Evolutionary conservation across 140 eudicot species (phyloP), one percentile per base, ranked within the genome.

Genomic region (Cichorium intybus): DNA sequence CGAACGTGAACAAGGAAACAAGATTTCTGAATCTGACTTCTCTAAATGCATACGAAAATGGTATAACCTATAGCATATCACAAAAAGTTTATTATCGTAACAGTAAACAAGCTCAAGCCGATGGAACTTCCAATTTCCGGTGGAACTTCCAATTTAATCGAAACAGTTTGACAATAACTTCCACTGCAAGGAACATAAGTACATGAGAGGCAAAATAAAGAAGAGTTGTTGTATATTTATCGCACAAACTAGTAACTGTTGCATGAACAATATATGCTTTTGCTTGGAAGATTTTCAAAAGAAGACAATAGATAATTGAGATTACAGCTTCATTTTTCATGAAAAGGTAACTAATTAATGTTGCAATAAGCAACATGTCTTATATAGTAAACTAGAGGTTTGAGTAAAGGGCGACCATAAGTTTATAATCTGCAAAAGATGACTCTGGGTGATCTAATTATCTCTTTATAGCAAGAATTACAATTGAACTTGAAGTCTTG

Each of bases 1-100:
- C 43, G 37, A 34, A 48, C 20, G 46, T 66, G 62, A 60, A 49
- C 51, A 27, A 31, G 45, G 23, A 66, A 66, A 35, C 74, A 43
- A 31, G 10, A 75, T 28, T 7, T n/a, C 11, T 67, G 34, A 33
- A 37, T 67, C 31, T 61, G 53, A 46, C 27, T 28, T 59, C 34
- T 47, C 46, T 12, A 55, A 37, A 70, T 26, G 37, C 69, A 43
- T 24, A 12, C n/a, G 21, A 27, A 24, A 24, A 24, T 5, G 37
- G 35, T 23, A 54, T 54, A 54, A 11, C 37, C 43, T 70, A 16
- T 7, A 47, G 45, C 60, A 51, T 18, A 71, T 12, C 35, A 62
- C 46, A 39, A 71, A 37, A 22, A 27, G 50, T 22, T 29, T 62
- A 56, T 23, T 61, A 28, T 47, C 61, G 35, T 24, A 33, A 34